These are phyloP conservation scores for Fusarium subglutinans DNA, from an alignment of 2,329 filamentous ascomycete genomes.

Conservation along the genomic window DNA sequence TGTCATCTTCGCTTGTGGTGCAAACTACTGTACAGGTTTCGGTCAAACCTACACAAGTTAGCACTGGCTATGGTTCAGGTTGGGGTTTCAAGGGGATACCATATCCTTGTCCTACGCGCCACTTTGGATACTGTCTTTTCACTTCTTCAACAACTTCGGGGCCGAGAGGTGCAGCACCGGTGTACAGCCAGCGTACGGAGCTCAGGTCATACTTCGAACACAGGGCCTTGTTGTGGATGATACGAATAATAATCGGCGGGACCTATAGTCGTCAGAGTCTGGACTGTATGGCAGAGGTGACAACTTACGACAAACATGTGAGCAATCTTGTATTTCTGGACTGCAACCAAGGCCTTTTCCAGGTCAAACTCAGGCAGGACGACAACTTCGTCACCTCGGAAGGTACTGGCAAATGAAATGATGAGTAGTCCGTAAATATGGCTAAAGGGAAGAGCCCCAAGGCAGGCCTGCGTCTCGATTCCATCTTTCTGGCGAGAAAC, in stretches of 20 bases:
- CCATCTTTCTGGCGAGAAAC: accelerated
- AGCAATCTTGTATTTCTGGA: neutral
- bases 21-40: neutral
- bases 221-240: neutral
- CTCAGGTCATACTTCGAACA: neutral
- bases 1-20: neutral
- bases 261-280: neutral
- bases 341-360: accelerated
- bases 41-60: accelerated
- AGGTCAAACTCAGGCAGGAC: neutral
- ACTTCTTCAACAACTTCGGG: neutral
- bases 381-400: neutral
- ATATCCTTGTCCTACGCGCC: neutral
- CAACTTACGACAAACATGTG: neutral
- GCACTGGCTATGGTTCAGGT: accelerated
- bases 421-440: neutral
- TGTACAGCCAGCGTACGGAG: neutral
- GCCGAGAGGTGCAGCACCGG: accelerated
- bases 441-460: neutral
- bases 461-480: neutral
- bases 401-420: neutral
- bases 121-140: neutral
- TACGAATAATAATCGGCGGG: neutral
- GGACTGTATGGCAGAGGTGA: accelerated
- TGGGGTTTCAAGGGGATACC: too few species aligned